Evolutionary conservation across 805 yeast genomes (phyloP).

Genomic region (Candida glaebosa): DNA sequence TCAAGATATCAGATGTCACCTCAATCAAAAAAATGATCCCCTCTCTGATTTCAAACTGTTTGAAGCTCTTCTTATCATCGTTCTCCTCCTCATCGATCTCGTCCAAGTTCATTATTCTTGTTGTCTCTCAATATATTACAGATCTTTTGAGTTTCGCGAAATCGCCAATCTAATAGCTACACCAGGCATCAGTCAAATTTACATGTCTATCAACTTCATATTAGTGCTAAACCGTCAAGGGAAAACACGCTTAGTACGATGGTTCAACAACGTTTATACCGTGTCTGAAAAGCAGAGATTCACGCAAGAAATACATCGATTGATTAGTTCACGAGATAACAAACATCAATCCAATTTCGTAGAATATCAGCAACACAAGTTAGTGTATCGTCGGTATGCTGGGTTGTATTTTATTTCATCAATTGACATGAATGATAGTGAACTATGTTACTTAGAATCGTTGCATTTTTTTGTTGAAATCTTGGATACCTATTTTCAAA

Average conservation of each 20-base stretch:
- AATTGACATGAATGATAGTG: constrained; percentile 76
- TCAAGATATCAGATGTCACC: constrained; percentile 45
- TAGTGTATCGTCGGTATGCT: constrained; percentile 87
- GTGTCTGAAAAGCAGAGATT: constrained; percentile 30
- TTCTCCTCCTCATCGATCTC: constrained; percentile 2
- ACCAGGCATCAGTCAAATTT: too few relatives aligned
- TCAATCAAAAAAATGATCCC: constrained; percentile 65
- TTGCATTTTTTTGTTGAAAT: constrained; percentile 88
- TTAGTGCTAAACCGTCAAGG: constrained; percentile 91
- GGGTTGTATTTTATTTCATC: constrained; percentile 88
- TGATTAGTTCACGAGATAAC: constrained; percentile 72
- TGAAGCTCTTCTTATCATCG: constrained; percentile 17
- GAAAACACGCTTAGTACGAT: constrained; percentile 79
- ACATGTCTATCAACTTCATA: constrained; percentile 73
- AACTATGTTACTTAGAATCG: constrained; percentile 75
- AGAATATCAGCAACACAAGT: constrained; percentile 53
- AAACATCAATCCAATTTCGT: constrained; percentile 80
- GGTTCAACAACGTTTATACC: constrained; percentile 48
- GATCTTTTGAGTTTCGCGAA: too few relatives aligned
- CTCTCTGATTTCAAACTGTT: constrained; percentile 52
- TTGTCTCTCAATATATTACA: too few relatives aligned
- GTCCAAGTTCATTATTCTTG: constrained; percentile 2
- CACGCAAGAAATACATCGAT: constrained; percentile 67
- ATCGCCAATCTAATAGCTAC: too few relatives aligned
- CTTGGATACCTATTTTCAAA: constrained; percentile 79